A percentile compares a stretch with the other conserved stretches of the same genome.
phyloP scores from a whole-genome alignment of 2,329 filamentous ascomycete genomes.

The Amauroascus niger region DNA sequence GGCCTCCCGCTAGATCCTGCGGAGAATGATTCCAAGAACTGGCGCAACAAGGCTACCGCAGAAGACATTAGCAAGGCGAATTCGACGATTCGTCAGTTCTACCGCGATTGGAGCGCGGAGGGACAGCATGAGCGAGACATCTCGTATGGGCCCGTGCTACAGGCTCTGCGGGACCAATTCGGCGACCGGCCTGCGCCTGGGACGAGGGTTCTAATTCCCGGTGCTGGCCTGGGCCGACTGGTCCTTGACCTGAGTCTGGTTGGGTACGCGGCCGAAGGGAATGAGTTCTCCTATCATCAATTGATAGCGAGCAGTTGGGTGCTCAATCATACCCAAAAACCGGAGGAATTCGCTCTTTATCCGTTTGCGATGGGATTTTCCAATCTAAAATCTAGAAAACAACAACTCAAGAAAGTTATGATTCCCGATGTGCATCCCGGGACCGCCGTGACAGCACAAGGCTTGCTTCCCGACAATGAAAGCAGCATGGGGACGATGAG shows the following conservation, averaged over 20 bases:
- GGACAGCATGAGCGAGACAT: constrained; percentile 64
- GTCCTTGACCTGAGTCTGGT: constrained; percentile 73
- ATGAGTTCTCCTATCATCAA: constrained; percentile 95
- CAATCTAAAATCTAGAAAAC: constrained; percentile 62
- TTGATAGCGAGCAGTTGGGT: constrained; percentile 67
- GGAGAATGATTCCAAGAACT: constrained; percentile 43
- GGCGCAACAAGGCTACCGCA: constrained; percentile 60
- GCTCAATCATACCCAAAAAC: constrained; percentile 45
- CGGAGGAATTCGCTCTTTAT: constrained; percentile 60
- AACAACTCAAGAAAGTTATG: constrained; percentile 63
- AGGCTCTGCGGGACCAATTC: constrained; percentile 49
- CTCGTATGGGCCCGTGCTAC: constrained; percentile 65
- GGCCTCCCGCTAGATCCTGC: constrained; percentile 38
- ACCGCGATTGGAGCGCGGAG: constrained; percentile 82
- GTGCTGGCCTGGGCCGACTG: constrained; percentile 76
- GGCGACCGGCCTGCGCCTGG: constrained; percentile 29
- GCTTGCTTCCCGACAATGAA: constrained; percentile 14
- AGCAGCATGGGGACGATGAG: constrained; percentile 59
- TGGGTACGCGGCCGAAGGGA: constrained; percentile 73
- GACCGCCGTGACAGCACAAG: constrained; percentile 40
- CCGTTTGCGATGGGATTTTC: constrained; percentile 85
- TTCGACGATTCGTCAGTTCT: constrained; percentile 87
- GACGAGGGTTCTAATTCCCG: constrained; percentile 69
- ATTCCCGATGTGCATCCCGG: constrained; percentile 75
- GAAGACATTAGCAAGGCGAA: constrained; percentile 81